Conservation (phyloP, 441 rosid genomes). For the Populus tomentosa region DNA sequence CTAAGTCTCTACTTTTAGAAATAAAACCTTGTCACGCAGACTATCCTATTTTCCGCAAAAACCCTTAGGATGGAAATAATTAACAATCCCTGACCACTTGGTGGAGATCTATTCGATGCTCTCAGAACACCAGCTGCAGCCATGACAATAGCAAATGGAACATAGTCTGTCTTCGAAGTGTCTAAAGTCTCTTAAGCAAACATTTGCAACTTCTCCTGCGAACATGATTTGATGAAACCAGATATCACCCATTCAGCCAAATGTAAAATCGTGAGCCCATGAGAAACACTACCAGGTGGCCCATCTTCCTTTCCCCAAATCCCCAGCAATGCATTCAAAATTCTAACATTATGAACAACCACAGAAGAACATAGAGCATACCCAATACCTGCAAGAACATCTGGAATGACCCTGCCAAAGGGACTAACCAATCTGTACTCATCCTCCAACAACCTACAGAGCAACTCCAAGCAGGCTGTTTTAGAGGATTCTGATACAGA, state of each 20-base stretch:
- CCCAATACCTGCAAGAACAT: constrained; percentile 83
- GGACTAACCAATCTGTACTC: constrained; percentile 36
- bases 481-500: constrained; percentile 48
- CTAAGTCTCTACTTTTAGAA: constrained; percentile 31
- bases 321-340: constrained; percentile 51
- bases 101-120: constrained; percentile 44
- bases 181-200: constrained; percentile 42
- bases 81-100: constrained; percentile 36
- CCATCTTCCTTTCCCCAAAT: constrained; percentile 62
- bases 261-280: constrained; percentile 81
- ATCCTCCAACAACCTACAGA: constrained; percentile 57
- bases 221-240: constrained; percentile 45
- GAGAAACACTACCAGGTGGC: constrained; percentile 39
- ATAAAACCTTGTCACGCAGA: constrained; percentile 41
- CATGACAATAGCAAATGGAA: constrained; percentile 57
- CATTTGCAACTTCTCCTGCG: constrained; percentile 40
- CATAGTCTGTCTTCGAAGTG: constrained; percentile 32
- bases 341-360: constrained; percentile 38
- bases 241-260: constrained; percentile 77
- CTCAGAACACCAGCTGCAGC: constrained; percentile 76
- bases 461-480: constrained; percentile 50
- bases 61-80: constrained; percentile 43
- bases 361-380: constrained; percentile 67
- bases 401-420: constrained; percentile 37
- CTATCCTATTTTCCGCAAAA: constrained; percentile 51